phyloP scores from a whole-genome alignment of 129 eudicot genomes.

The Lactuca saligna region DNA sequence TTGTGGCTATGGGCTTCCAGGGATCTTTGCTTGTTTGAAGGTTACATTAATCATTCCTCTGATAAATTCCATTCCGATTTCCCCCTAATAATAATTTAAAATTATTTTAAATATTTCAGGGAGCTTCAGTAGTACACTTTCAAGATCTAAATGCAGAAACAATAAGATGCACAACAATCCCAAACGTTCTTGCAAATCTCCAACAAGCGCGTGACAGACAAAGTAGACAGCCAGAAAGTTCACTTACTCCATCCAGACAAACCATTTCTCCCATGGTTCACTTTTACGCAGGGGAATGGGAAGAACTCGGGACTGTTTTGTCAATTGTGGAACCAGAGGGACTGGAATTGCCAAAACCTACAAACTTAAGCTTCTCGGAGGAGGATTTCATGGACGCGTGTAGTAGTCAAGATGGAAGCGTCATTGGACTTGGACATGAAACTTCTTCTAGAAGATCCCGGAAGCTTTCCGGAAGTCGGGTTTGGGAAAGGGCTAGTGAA shows the following conservation, averaged over 20 bases:
- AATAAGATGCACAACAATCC: conserved; percentile 70
- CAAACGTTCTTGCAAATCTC: conserved; percentile 68
- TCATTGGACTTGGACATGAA: conserved; percentile 43
- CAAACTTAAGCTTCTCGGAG: conserved; percentile 62
- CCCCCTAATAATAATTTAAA: too few species aligned
- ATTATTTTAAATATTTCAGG: conserved; percentile 38
- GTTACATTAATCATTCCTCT: conserved; percentile 31
- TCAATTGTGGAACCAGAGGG: conserved; percentile 48
- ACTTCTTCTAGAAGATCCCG: conserved; percentile 57
- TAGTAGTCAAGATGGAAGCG: conserved; percentile 79
- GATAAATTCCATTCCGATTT: too few species aligned
- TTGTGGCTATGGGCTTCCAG: conserved; percentile 71
- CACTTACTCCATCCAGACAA: conserved; percentile 70
- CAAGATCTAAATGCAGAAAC: conserved; percentile 71
- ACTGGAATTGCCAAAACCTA: conserved; percentile 52
- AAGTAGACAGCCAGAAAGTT: conserved; percentile 61
- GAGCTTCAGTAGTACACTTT: conserved; percentile 74
- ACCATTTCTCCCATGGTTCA: conserved; percentile 50
- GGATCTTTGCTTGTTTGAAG: conserved; percentile 82
- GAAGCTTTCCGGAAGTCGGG: conserved; percentile 69
- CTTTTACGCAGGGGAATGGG: conserved; percentile 87
- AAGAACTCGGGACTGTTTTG: conserved; percentile 59
- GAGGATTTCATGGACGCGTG: conserved; percentile 70
- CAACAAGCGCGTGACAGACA: conserved; percentile 71
- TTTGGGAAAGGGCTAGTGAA: conserved; percentile 76